Base-by-base conservation (phyloP, 495 filamentous ascomycete species). In the Aspergillus baeticus region DNA sequence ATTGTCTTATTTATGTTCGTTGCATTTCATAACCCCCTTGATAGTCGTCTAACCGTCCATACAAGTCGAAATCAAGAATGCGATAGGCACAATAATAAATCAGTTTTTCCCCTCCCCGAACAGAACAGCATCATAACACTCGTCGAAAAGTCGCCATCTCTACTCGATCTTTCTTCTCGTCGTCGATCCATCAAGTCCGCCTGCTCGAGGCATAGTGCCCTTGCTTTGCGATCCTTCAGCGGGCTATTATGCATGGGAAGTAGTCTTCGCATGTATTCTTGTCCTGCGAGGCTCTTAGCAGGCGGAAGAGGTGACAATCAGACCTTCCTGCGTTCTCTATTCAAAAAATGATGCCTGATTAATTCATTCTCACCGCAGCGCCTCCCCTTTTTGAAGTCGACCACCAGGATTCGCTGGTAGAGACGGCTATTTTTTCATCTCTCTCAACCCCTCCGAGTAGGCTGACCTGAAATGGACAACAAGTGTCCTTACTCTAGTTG, bases 61-160 rank as follows among this genome's bases (percentile, higher is more conserved):
- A 68, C 63, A 68, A 55, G 57, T 48, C 48, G 59, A 56, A 60
- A 65, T 38, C 26, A 60, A 51, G 45, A 51, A 60, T 55, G 35
- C 29, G 42, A 58, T 54, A 53, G 62, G 67, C 61, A 61, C 15
- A 54, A 58, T 29, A 54, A 39, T 55, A 47, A 51, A 54, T 53
- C 43, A 60, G 38, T 55, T 58, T 65, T 74, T 63, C 67, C 29
- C 46, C n/a, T 43, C 35, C 46, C 21, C 38, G 63, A 55, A 63
- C 64, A 63, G 57, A 67, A 69, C 66, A 71, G 65, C 70, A 50
- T 73, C 73, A 62, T 72, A 69, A 68, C 65, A 69, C 62, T 65
- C 66, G 64, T 65, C 64, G 71, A 66, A 49, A 67, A 69, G 64
- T 66, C 66, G 59, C 50, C 62, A 57, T 65, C 45, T 44, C 49